Percentiles rank a stretch among this genome's conserved stretches.
Conservation (phyloP, 169 alveolate genomes). For the Cryptosporidium canis region DNA sequence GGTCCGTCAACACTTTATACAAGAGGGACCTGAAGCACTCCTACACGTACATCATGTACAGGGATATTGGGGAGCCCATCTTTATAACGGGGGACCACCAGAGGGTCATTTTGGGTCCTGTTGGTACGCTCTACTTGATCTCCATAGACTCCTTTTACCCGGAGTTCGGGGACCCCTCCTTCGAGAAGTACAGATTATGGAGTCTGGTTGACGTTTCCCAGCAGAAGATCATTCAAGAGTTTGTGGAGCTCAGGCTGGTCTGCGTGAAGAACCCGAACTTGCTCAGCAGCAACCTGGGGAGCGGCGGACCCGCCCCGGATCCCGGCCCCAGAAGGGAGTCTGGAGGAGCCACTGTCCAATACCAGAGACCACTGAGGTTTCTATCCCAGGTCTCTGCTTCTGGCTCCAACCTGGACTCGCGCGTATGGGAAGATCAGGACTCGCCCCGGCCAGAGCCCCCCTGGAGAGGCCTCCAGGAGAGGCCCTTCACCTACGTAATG, state of each 20-base stretch:
- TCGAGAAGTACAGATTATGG: conserved; percentile 46
- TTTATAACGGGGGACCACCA: conserved; percentile 60
- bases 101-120: conserved; percentile 53
- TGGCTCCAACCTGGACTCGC: neutral
- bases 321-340: neutral
- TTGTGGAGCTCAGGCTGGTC: conserved; percentile 19
- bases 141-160: conserved; percentile 51
- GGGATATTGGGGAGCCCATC: conserved; percentile 63
- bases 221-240: conserved; percentile 37
- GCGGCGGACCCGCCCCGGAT: no score
- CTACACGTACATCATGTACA: conserved; percentile 47
- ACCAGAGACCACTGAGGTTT: conserved; percentile 18
- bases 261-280: conserved; percentile 20
- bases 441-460: neutral
- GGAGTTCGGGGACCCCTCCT: conserved; percentile 20
- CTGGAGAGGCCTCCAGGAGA: neutral
- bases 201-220: conserved; percentile 33
- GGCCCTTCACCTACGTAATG: conserved; percentile 30
- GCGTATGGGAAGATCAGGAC: neutral
- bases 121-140: conserved; percentile 45
- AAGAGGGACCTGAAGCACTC: conserved; percentile 36
- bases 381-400: conserved; percentile 1
- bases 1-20: conserved; percentile 40
- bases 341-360: neutral
- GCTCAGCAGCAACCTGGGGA: neutral